Base-by-base conservation (phyloP, 2,329 filamentous ascomycete species). In the Thielaviopsis punctulata region DNA sequence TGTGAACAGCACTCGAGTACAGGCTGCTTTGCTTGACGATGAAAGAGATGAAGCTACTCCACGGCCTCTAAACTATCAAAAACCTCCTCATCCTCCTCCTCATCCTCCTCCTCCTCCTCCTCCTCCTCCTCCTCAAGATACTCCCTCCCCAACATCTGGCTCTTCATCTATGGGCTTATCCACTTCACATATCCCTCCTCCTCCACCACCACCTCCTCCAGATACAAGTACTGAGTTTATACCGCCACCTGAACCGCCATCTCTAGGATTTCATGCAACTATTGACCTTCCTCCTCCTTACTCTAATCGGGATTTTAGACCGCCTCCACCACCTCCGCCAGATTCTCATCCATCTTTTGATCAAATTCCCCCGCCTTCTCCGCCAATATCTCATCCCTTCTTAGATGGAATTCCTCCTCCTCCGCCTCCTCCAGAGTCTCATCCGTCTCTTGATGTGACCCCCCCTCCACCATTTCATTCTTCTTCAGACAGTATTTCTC, bases 41-140 rank as follows among this genome's bases (percentile, higher is more conserved):
- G 36, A 41, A 19, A 19, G 50, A 15, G 43, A 52, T 25, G 50
- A 52, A 21, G 21, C 46, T 6, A 53, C 51, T 10, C 39, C 51
- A 19, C 23, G 39, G 21, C 36, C 22, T 9, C 13, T 44, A 4
- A 44, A 27, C 3, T 36, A 48, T 15, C 41, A 27, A n/a, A 30
- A 33, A 45, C 23, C 44, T 10, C 45, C 30, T 13, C 45, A 45
- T 21, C 27, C 51, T 12, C 10, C 15, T 7, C 8, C 18, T 4
- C 18, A 13, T 18, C 36, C 10, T 36, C 39, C n/a, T 15, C 25
- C 22, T 41, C 51, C 19, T 33, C 22, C 2, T 9, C 19, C 49
- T 3, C 49, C 47, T 39, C 47, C 30, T 13, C 45, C 51, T 21
- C 27, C 51, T 12, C 22, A 21, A 18, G 21, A 24, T 18, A 8